Evolutionary conservation across 768 basidiomycete genomes (phyloP).

Genomic region (Lentinula guzmanii): DNA sequence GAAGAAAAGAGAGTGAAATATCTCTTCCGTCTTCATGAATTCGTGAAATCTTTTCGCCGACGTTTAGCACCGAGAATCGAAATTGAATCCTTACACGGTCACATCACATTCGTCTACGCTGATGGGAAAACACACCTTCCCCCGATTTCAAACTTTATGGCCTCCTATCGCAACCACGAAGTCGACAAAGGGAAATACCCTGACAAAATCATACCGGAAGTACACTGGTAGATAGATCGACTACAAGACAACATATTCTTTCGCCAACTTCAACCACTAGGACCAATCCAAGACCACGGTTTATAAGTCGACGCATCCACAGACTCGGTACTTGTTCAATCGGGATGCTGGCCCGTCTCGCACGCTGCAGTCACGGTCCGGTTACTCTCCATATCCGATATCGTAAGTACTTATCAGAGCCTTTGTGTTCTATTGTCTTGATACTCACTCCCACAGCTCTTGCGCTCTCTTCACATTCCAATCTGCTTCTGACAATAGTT

Average conservation of each 20-base stretch:
- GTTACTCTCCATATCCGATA: no score
- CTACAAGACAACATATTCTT: neutral
- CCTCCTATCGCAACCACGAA: conserved; percentile 15
- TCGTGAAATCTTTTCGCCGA: conserved; percentile 1
- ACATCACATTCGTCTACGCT: conserved; percentile 24
- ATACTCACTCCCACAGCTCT: no score
- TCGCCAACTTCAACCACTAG: conserved; percentile 11
- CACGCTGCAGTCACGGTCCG: no score
- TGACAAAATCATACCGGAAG: conserved; percentile 15
- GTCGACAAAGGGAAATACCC: conserved; percentile 6
- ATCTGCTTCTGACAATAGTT: no score
- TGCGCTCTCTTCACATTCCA: no score
- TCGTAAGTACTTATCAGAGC: no score
- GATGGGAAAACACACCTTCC: conserved; percentile 8
- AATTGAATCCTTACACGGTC: conserved; percentile 19
- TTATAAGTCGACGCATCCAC: conserved; percentile 26
- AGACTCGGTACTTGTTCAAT: no score
- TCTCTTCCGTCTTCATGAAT: conserved; percentile 12
- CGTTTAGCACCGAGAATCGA: neutral
- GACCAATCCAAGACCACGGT: conserved; percentile 10
- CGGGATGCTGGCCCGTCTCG: no score
- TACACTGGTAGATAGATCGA: conserved; percentile 24
- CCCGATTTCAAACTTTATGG: conserved; percentile 18
- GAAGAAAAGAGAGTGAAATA: conserved; percentile 20
- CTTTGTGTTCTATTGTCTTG: no score